Conservation (phyloP, 352 stramenopile species). For the Globisporangium canariense region DNA sequence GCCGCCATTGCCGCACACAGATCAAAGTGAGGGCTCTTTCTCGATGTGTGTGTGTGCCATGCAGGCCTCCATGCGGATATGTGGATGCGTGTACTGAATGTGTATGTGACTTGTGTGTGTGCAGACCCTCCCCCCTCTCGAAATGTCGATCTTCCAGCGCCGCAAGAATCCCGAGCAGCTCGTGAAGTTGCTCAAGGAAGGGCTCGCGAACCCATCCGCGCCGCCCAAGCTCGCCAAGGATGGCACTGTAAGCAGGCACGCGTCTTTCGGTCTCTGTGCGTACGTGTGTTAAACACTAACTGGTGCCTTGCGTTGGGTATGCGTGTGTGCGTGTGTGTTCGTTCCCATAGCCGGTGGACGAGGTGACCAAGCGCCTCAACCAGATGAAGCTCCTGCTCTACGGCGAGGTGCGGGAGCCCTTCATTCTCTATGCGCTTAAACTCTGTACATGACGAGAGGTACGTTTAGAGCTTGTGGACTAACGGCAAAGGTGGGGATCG, state of each 20-base stretch:
- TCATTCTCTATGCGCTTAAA: background rate
- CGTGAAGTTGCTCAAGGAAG: conserved; percentile 78
- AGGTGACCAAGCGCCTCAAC: conserved; percentile 78
- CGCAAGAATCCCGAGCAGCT: conserved; percentile 83
- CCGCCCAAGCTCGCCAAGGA: conserved; percentile 62
- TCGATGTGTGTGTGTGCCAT: background rate
- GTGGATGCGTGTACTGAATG: background rate
- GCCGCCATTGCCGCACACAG: background rate
- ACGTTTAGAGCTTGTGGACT: background rate
- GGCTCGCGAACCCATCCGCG: conserved; percentile 46
- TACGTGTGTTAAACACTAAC: background rate
- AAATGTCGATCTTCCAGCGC: conserved; percentile 70
- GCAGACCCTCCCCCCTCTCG: background rate
- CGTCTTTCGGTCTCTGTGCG: background rate
- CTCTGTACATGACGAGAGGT: too few relatives aligned
- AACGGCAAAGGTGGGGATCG: background rate
- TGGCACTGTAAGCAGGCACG: conserved; percentile 14
- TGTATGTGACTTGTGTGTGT: background rate
- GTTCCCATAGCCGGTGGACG: conserved; percentile 38
- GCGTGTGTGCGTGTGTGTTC: background rate
- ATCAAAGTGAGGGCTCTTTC: background rate
- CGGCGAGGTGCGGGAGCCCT: conserved; percentile 44
- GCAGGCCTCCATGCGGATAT: too few relatives aligned
- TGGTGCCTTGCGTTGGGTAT: too few relatives aligned
- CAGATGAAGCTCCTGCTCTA: conserved; percentile 87